These are phyloP conservation scores for Xylaria sp. DNA, from an alignment of 495 filamentous ascomycete genomes.

Conservation along the genomic window DNA sequence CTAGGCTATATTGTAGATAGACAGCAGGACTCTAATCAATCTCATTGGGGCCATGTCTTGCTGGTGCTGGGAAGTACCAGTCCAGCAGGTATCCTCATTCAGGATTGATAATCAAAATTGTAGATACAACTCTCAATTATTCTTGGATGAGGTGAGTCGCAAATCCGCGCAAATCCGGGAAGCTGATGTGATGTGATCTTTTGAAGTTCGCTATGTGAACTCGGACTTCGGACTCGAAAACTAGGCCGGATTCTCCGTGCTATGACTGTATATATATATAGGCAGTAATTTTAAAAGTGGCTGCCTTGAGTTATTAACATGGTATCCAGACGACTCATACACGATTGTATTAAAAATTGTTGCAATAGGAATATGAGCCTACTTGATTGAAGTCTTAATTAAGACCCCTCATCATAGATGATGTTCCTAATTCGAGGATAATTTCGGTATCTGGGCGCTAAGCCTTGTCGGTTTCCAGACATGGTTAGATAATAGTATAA, in stretches of 20 bases:
- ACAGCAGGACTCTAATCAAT: neutral
- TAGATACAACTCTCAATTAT: neutral
- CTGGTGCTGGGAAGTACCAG: no score
- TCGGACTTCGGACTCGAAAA: slow-evolving; percentile 6
- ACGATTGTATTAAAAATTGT: no score
- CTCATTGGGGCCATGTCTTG: neutral
- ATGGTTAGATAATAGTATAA: no score
- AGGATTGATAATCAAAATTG: neutral
- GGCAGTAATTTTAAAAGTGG: neutral
- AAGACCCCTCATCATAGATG: no score
- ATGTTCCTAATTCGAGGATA: no score
- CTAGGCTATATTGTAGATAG: neutral
- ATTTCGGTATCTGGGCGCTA: no score
- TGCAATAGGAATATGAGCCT: no score
- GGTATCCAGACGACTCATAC: neutral
- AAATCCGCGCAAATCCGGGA: neutral
- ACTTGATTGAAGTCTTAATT: no score
- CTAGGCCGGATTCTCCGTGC: neutral
- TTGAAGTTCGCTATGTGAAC: neutral
- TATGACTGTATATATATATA: neutral
- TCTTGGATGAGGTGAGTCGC: neutral
- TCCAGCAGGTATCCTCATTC: neutral
- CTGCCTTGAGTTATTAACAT: neutral
- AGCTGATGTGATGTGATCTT: neutral
- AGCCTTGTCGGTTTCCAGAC: no score